Base-by-base conservation (phyloP, 768 basidiomycete genomes). In the Pisolithus albus region DNA sequence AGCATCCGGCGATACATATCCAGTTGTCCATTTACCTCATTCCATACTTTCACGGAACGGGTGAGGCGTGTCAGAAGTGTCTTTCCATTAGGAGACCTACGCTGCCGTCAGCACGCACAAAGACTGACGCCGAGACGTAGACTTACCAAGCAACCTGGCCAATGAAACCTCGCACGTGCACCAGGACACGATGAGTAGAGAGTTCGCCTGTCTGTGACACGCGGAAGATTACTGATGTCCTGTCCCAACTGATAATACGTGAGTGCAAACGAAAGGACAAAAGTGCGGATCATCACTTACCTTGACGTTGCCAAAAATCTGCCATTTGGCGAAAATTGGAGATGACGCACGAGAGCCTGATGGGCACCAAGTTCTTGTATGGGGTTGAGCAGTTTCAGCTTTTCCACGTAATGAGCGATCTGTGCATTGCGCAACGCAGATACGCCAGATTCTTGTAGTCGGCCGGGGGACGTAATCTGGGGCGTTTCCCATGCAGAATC, bases 281-380 rank as follows among this genome's bases (percentile, higher is more conserved):
- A 38, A 34, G 28, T 4, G 44, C 11, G 37, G 53, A 51, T 32
- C 28, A 46, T 19, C n/a, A 55, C 67, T 26, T 51, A 73, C 70
- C 78, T 78, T 30, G 79, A 79, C 1, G 80, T 80, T 3, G 80
- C 78, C 54, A 80, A 56, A 58, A 72, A 77, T 56, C 71, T 70
- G 36, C 78, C 78, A 55, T 77, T 73, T 5, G 79, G 80, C 13
- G 79, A 80, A 60, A 80, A 80, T 52, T 80, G 77, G 43, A 80
- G 60, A 56, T 80, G 77, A 44, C 77, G 64, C 18, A 80, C 78
- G 23, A 80, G 70, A 6, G 78, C 80, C 41, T 68, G 65, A 49
- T 80, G 78, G 18, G 73, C 72, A 19, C 62, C 68, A 46, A 76
- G 57, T 45, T 72, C 73, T 53, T 79, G 74, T 8, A 70, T 71